Base-by-base conservation (phyloP, 2,329 filamentous ascomycete genomes). In the Laburnicola sp. region DNA sequence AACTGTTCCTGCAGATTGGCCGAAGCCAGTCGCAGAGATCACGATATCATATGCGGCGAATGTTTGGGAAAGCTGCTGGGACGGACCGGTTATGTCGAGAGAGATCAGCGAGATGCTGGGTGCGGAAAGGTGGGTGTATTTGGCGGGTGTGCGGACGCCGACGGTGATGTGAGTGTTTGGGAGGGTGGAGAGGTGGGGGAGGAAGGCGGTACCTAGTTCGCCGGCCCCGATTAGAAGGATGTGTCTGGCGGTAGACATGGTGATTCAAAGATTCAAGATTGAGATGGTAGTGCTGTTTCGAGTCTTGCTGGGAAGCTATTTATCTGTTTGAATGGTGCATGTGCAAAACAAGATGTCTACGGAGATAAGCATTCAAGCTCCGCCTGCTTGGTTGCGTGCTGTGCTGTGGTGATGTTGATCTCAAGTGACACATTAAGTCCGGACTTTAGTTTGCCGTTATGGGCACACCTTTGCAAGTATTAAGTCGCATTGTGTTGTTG, bases 201-300 rank as follows among this genome's bases (percentile, higher is more conserved):
- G 72, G 50, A 88, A 74, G 11, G 80, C 76, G 3, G 75, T 71
- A 42, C 85, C 86, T 10, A 88, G 80, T 72, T 88, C 85, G 51
- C 85, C 86, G n/a, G 82, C 82, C 45, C 86, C 85, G 51, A 89
- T 72, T 44, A 88, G 75, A 43, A 88, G 82, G 50, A 87, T 73
- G 22, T 57, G 48, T 0, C 44, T 60, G 6, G 49, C 5, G 6
- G 52, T 16, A 10, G 46, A 6, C 23, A 51, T 57, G 9, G 22
- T 36, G 31, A 21, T 2, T 21, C n/a, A n/a, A n/a, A n/a, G n/a
- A n/a, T 38, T 23, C 39, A 9, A 27, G 16, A 10, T 27, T 32
- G 30, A 7, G 7, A n/a, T 32, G 7, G 7, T 32, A 7, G 30
- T 32, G 23, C 7, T 8, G 21, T n/a, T 2, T 2, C 36, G 27